Evolutionary conservation across 768 basidiomycete genomes (phyloP), one percentile per base, ranked within the genome.

Genomic region (Macrocybe gigantea): DNA sequence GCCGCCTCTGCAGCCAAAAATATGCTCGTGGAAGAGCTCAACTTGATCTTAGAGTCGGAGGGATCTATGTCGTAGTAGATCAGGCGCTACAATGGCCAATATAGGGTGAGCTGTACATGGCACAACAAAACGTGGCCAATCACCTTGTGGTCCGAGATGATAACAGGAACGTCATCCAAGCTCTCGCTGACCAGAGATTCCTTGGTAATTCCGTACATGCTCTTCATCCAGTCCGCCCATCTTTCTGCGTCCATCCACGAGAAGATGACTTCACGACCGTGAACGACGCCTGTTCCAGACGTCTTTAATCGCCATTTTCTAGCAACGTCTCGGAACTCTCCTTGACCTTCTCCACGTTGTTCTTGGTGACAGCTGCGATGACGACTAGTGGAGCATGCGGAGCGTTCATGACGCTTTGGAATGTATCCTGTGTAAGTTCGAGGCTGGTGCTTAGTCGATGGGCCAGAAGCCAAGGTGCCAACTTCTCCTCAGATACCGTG

Each of bases 181-280:
- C 65, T 62, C 33, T 49, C 56, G 29, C 56, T 56, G 3, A 47
- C 45, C 10, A 58, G 54, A 12, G 51, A 52, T 12, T 56, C 53
- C 6, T 53, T 52, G 45, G 57, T 69, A 55, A 93, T 69, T 30
- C 85, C 84, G 67, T 97, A 98, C 82, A 92, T 92, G 56, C 82
- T 83, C 73, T 89, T 92, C 68, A 95, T 70, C 93, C 93, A 97
- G 44, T 78, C 82, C 22, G 65, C 74, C 93, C 95, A 97, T 64
- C 74, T 78, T 22, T 80, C 82, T 2, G 72, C 78, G 59, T 99
- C 91, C 80, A 96, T 93, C 85, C 86, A 93, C 7, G 85, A 76
- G 65, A 93, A 96, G 42, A 93, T 78, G 0, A 95, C 84, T 38
- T 81, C 76, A 33, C 75, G 65, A 38, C 66, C 70, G 33, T 72